Evolutionary conservation across 495 filamentous ascomycete species (phyloP), one percentile per base, ranked within the genome.

Genomic region (Neurospora hispaniola): DNA sequence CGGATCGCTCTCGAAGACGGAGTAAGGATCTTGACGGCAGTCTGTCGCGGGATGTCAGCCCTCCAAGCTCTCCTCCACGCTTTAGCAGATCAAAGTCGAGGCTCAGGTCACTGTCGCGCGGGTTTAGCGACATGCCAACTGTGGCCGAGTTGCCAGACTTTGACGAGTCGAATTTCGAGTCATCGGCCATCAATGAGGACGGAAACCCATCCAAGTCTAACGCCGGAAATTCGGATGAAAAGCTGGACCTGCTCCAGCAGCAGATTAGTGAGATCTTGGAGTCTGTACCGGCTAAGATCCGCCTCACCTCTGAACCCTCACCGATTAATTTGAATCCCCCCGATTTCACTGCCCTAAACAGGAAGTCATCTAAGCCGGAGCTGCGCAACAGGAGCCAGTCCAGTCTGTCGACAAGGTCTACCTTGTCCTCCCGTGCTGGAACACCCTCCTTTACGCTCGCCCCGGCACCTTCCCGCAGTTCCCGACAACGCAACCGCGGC

Each of bases 221-320:
- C 42, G 73, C 81, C 75, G 79, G 77, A 72, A 76, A 75, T 79
- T 74, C 79, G 10, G 89, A 91, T 46, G 54, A 18, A 66, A 66
- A 66, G 27, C 8, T 66, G 14, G 90, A 92, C 72, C 88, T 91
- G 44, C 85, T 99, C 5, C 93, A 97, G 76, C 89, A 92, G 70
- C 93, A 94, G 74, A 94, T 99, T 68, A 92, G 88, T 79, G 90
- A 91, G 23, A 92, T 99, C 69, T 86, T 99, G 10, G 89, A 90
- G 66, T 89, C 86, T 11, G 89, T 99, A 41, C 93, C 94, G 42
- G 89, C 91, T 20, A 88, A 88, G 44, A 96, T 99, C 74, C 90
- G 89, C 62, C 86, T 98, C 43, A 89, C 88, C 7, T 87, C 88
- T 20, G 85, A 85, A 12, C 81, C 85, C 70, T 75, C 82, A 7